Conservation (phyloP, 345 rosid genomes). For the Streptanthus diversifolius region DNA sequence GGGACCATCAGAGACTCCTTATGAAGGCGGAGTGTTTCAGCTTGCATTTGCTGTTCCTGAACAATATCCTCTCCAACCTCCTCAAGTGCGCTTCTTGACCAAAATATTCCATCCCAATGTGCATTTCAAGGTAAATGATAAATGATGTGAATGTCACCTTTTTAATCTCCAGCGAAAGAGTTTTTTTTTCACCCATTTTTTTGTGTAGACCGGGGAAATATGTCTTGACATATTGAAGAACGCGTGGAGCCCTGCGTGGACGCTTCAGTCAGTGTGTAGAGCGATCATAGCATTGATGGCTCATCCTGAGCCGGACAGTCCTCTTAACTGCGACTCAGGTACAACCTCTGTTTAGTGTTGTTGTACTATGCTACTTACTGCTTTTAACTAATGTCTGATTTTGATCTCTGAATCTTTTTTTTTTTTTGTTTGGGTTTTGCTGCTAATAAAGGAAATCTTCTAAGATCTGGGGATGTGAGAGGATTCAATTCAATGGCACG, state of each 20-base stretch:
- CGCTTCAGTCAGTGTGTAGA: constrained; percentile 95
- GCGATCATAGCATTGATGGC: constrained; percentile 98
- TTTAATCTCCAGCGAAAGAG: neutral
- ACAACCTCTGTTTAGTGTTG: neutral
- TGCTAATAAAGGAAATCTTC: constrained; percentile 64
- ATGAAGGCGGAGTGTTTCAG: constrained; percentile 95
- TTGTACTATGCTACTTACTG: neutral
- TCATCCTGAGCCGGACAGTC: constrained; percentile 95
- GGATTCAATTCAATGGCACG: constrained; percentile 97
- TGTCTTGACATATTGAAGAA: constrained; percentile 97
- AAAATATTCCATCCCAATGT: constrained; percentile 99
- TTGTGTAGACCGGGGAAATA: constrained; percentile 83
- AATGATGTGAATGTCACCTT: neutral
- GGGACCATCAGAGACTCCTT: constrained; percentile 99
- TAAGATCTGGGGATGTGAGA: constrained; percentile 84
- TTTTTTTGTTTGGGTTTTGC: neutral
- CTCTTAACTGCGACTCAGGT: constrained; percentile 98
- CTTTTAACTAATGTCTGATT: neutral
- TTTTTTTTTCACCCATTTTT: neutral
- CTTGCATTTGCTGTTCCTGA: constrained; percentile 95
- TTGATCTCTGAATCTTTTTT: neutral
- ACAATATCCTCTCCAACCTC: constrained; percentile 95
- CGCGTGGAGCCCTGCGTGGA: constrained; percentile 99
- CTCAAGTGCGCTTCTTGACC: constrained; percentile 95
- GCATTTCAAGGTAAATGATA: constrained; percentile 74